Percentiles rank a stretch among this genome's conserved stretches.
phyloP scores from a whole-genome alignment of 1,139 yeast genomes.

The Chernovozyma sophiae-reginae region DNA sequence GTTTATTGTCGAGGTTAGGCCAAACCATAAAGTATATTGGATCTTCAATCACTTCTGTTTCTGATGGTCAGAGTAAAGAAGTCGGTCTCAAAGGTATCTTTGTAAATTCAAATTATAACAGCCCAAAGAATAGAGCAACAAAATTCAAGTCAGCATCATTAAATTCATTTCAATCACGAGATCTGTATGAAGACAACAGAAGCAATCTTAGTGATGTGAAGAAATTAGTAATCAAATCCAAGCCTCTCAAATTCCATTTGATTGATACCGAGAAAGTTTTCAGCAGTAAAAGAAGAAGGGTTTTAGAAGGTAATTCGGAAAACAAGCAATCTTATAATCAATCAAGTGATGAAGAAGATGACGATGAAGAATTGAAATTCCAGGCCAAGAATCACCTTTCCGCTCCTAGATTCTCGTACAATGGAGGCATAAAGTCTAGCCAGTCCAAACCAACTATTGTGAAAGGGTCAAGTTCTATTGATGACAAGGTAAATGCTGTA shows the following conservation, averaged over 20 bases:
- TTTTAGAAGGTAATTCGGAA: slow-evolving; percentile 16
- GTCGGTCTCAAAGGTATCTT: slow-evolving; percentile 22
- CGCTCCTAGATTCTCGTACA: slow-evolving; percentile 14
- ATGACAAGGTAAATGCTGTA: not conserved
- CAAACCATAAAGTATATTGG: slow-evolving; percentile 34
- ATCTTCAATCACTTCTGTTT: slow-evolving; percentile 11
- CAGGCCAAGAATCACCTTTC: slow-evolving; percentile 4
- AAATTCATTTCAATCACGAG: slow-evolving; percentile 9
- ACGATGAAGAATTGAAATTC: slow-evolving; percentile 16
- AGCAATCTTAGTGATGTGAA: slow-evolving; percentile 20
- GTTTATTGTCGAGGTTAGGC: slow-evolving; percentile 34
- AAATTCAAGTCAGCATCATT: slow-evolving; percentile 10
- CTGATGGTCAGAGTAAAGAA: slow-evolving; percentile 5
- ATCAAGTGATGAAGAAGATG: slow-evolving; percentile 15
- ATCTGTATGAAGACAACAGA: not conserved
- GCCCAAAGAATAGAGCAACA: slow-evolving; percentile 8
- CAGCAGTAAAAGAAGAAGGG: slow-evolving; percentile 29
- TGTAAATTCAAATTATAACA: slow-evolving; percentile 20
- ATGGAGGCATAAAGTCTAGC: slow-evolving; percentile 8
- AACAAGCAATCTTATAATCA: slow-evolving; percentile 12
- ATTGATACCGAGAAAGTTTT: slow-evolving; percentile 44
- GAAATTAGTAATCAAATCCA: slow-evolving; percentile 36
- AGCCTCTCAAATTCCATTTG: slow-evolving; percentile 40
- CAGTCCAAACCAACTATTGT: slow-evolving; percentile 6
- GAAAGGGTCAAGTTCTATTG: slow-evolving; percentile 5